Percentiles rank a stretch among this genome's conserved stretches.
Conservation (phyloP, 2,329 filamentous ascomycete genomes). For the Zymoseptoria tritici region DNA sequence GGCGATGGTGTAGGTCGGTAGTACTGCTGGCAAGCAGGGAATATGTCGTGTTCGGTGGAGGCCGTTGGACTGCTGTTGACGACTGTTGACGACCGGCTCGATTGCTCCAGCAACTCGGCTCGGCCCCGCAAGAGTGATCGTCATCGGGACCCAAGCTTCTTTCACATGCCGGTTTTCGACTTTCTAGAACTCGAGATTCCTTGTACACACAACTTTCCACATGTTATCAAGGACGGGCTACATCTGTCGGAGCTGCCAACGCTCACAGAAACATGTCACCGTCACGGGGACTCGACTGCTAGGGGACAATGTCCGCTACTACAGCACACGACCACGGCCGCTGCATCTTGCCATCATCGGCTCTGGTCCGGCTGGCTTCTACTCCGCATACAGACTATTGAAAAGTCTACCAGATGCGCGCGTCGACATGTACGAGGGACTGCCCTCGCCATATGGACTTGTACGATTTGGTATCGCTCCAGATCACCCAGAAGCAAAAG, state of each 20-base stretch:
- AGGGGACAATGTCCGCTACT: slow-evolving; percentile 7
- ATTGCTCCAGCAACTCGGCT: neutral
- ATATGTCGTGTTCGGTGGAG: neutral
- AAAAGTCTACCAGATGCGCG: slow-evolving; percentile 61
- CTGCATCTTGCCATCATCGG: slow-evolving; percentile 78
- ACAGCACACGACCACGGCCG: slow-evolving; percentile 31
- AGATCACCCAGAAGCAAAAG: slow-evolving; percentile 97
- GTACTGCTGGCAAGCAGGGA: neutral
- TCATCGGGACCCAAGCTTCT: neutral
- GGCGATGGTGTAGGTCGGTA: neutral
- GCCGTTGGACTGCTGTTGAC: too few relatives aligned
- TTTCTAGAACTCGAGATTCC: neutral
- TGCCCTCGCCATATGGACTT: slow-evolving; percentile 87
- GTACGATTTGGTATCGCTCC: slow-evolving; percentile 95
- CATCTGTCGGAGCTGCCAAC: slow-evolving; percentile 15
- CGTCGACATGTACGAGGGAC: slow-evolving; percentile 92
- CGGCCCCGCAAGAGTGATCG: too few relatives aligned
- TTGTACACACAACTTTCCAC: neutral
- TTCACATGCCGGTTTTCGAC: neutral
- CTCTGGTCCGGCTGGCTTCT: slow-evolving; percentile 93
- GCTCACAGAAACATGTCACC: slow-evolving; percentile 11
- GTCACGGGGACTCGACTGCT: slow-evolving; percentile 3
- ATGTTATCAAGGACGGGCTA: slow-evolving; percentile 12
- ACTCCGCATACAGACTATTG: slow-evolving; percentile 81
- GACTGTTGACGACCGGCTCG: neutral